Conservation (phyloP, 164 flowering plant genomes). For the Nelumbo lutea region DNA sequence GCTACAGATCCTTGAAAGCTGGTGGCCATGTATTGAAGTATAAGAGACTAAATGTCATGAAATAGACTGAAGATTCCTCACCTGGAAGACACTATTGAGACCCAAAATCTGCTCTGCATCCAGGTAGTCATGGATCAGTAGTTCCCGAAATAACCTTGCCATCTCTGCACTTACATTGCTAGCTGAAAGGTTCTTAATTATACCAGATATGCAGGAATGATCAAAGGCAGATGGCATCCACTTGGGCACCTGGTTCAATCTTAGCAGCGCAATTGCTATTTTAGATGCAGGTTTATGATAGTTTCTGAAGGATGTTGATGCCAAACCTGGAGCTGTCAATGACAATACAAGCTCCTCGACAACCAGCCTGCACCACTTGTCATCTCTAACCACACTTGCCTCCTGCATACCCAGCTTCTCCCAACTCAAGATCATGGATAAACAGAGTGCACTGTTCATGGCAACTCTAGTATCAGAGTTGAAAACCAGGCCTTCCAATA, state of each 20-base stretch:
- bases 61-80: constrained; percentile 17
- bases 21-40: neutral
- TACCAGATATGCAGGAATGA: constrained; percentile 50
- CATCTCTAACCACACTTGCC: constrained; percentile 17
- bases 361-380: constrained; percentile 69
- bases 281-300: constrained; percentile 62
- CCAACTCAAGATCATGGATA: constrained; percentile 61
- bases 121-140: constrained; percentile 41
- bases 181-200: constrained; percentile 52
- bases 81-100: constrained; percentile 66
- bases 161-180: constrained; percentile 50
- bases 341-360: constrained; percentile 76
- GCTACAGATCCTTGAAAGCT: neutral
- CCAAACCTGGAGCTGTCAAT: constrained; percentile 59
- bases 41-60: neutral
- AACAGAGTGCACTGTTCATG: constrained; percentile 57
- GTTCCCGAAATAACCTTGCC: constrained; percentile 52
- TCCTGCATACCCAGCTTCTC: constrained; percentile 31
- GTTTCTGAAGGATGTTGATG: constrained; percentile 45
- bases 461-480: constrained; percentile 59
- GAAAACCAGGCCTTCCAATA: constrained; percentile 66
- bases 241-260: constrained; percentile 35
- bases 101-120: constrained; percentile 46
- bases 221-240: constrained; percentile 74
- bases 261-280: constrained; percentile 58